These are phyloP conservation scores for Amaranthus tricolor DNA, from an alignment of 179 eudicot genomes.

Conservation along the genomic window DNA sequence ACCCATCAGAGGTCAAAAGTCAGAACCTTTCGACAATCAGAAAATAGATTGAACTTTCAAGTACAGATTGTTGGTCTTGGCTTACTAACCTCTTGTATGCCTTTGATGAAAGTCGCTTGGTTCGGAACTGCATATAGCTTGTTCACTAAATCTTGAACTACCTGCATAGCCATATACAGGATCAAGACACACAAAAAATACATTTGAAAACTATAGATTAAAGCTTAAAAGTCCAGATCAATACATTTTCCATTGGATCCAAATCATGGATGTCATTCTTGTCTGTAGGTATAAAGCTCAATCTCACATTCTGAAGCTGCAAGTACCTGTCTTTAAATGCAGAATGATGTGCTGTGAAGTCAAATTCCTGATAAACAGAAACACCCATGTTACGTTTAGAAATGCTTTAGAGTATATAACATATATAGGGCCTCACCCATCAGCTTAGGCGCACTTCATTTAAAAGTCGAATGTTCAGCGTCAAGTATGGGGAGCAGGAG, in stretches of 20 bases:
- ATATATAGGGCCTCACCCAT: too few species aligned
- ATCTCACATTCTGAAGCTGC: conserved; percentile 56
- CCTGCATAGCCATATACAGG: conserved; percentile 37
- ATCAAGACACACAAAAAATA: background rate
- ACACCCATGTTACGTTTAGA: background rate
- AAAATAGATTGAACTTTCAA: background rate
- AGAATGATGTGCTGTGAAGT: conserved; percentile 77
- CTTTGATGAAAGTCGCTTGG: conserved; percentile 50
- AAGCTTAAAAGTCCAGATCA: background rate
- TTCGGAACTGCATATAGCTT: conserved; percentile 75
- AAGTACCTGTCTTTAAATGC: conserved; percentile 67
- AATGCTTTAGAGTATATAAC: too few species aligned
- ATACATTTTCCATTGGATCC: conserved; percentile 76
- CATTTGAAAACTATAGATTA: background rate
- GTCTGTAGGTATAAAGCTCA: conserved; percentile 78
- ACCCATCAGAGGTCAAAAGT: background rate
- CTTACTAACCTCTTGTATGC: conserved; percentile 64
- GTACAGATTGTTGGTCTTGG: background rate
- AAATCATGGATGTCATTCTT: conserved; percentile 73
- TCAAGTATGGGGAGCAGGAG: too few species aligned
- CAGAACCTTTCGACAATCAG: background rate
- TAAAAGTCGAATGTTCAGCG: too few species aligned
- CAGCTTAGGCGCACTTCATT: too few species aligned
- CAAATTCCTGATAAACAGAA: conserved; percentile 51
- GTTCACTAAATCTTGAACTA: conserved; percentile 45